Conservation (phyloP, 2,329 filamentous ascomycete species). For the Calonectria pseudoturangicola region DNA sequence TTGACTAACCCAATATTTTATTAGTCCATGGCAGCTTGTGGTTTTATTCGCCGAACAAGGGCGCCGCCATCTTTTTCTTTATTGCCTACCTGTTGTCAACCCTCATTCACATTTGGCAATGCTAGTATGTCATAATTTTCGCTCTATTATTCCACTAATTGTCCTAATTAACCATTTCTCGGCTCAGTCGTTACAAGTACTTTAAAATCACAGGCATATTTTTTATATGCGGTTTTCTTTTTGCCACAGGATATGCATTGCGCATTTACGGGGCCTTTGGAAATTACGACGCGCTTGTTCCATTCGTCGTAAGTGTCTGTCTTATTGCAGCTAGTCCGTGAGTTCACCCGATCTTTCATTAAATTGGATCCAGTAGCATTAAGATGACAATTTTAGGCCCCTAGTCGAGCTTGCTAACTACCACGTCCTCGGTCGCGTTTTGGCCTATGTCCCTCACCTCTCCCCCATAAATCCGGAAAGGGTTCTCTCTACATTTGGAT, state of each 20-base stretch:
- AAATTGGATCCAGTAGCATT: neutral
- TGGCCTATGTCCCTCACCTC: conserved; percentile 77
- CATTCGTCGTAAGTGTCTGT: conserved; percentile 66
- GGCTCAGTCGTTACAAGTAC: conserved; percentile 68
- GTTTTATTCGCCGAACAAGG: conserved; percentile 73
- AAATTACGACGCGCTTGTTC: conserved; percentile 54
- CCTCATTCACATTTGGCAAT: conserved; percentile 72
- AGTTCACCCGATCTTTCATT: conserved; percentile 43
- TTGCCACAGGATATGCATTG: conserved; percentile 72
- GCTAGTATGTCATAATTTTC: conserved; percentile 56
- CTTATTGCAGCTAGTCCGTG: conserved; percentile 61
- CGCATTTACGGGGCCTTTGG: conserved; percentile 70
- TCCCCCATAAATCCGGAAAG: conserved; percentile 70
- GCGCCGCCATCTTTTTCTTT: conserved; percentile 72
- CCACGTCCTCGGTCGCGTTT: conserved; percentile 75
- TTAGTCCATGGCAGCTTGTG: conserved; percentile 41
- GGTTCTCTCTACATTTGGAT: conserved; percentile 68
- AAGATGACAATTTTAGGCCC: conserved; percentile 63
- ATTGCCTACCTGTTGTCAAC: conserved; percentile 68
- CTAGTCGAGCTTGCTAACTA: conserved; percentile 79
- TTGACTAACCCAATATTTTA: neutral
- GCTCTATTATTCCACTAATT: no score
- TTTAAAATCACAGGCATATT: conserved; percentile 71
- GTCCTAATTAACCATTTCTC: neutral
- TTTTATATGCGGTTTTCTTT: conserved; percentile 69